Base-by-base conservation (phyloP, 768 basidiomycete species). In the Rhodotorula diobovata region DNA sequence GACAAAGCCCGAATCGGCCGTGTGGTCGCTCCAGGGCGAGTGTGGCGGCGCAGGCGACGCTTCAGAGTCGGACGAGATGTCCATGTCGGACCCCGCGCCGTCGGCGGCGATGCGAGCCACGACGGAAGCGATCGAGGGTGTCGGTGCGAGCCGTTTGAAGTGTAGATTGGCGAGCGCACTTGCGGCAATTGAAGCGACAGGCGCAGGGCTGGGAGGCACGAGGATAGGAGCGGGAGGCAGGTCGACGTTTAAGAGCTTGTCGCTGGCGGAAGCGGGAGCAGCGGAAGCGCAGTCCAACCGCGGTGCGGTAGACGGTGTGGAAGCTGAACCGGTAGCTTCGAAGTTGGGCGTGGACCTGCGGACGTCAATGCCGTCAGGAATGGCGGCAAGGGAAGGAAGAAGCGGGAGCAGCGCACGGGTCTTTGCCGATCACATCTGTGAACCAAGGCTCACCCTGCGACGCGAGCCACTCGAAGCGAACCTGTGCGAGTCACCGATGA, bases 381-480 rank as follows among this genome's bases (percentile, higher is more conserved):
- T n/a, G n/a, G 41, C 6, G 3, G 41, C 12, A 7, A 12, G 41
- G 2, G 1, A 37, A 48, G 30, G 48, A 51, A 35, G 43, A 25
- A 6, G 41, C 5, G 57, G 25, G 14, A 53, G 34, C 16, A 50
- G 48, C 60, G 32, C 21, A 62, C 70, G 11, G 18, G 14, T 61
- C 35, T 23, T 43, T 37, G 7, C 73, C 73, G 20, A 74, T 74
- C n/a, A 62, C 41, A 23, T 66, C 25, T 2, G 5, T 48, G 45
- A 74, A 74, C 73, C 73, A 74, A 2, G 69, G 67, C 41, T 45
- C 59, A 23, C 73, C 73, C 37, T 74, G 73, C 41, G 60, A 51
- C 11, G 55, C 43, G 16, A 68, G 67, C 73, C 73, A 74, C 37
- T 71, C 69, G 46, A 74, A 74, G 14, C 69, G 66, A 23, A 74